phyloP scores from a whole-genome alignment of 306 rosid genomes.

The Calophaca sinica region DNA sequence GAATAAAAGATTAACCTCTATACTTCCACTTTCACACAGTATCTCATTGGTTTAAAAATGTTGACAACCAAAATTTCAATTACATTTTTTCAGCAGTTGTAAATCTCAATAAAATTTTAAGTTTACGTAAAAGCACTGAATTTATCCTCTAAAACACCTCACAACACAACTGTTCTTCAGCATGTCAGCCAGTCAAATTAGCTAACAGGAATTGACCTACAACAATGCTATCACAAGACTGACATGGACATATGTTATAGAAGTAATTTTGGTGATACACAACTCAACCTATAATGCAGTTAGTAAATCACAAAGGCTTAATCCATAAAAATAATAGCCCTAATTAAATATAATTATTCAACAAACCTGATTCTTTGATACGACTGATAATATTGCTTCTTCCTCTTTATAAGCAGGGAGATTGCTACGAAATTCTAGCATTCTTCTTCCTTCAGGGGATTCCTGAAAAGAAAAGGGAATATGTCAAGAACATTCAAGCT shows the following conservation, averaged over 20 bases:
- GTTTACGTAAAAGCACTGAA: slow-evolving; percentile 1
- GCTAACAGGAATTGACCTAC: slow-evolving; percentile 28
- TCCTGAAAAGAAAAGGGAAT: slow-evolving; percentile 58
- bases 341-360: slow-evolving; percentile 40
- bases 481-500: slow-evolving; percentile 43
- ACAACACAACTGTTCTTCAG: slow-evolving; percentile 31
- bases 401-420: slow-evolving; percentile 90
- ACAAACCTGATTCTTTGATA: slow-evolving; percentile 82
- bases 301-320: slow-evolving; percentile 29
- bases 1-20: too few species aligned
- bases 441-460: slow-evolving; percentile 76
- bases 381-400: slow-evolving; percentile 71
- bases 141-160: slow-evolving; percentile 34
- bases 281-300: slow-evolving; percentile 26
- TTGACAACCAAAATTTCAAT: slow-evolving; percentile 2
- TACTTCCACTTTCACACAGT: too few species aligned
- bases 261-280: slow-evolving; percentile 11
- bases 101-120: background rate
- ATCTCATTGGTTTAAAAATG: background rate
- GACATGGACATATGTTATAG: slow-evolving; percentile 18
- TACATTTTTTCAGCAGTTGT: background rate
- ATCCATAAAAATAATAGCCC: slow-evolving; percentile 27
- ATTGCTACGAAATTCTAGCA: slow-evolving; percentile 78
- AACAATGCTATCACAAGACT: slow-evolving; percentile 17
- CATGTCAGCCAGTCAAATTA: slow-evolving; percentile 20